Base-by-base conservation (phyloP, 495 filamentous ascomycete species). In the Penicillium bovifimosum region DNA sequence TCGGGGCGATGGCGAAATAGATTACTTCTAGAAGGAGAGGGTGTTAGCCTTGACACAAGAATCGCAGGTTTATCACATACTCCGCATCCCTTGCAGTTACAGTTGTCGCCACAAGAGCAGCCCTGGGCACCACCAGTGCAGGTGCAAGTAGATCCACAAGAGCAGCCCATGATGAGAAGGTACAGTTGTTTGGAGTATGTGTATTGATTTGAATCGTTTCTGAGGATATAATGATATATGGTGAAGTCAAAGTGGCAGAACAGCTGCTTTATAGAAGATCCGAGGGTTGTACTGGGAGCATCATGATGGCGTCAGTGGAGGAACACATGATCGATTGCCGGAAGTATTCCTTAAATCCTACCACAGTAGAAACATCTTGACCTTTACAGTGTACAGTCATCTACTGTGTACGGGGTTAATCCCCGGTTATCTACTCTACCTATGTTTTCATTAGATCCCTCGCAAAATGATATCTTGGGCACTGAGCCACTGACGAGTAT, bases 41-140 rank as follows among this genome's bases (percentile, higher is more conserved):
- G 14, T 4, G 50, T 47, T 13, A 35, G 48, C 13, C 7, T 45
- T 29, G 36, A 34, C 43, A 43, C 50, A 5, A 7, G 24, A 10
- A 35, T n/a, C 5, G 14, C 13, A 42, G 34, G 27, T 9, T 13
- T 28, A 38, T 53, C 42, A 70, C 72, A 63, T 74, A 76, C 73
- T 65, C 68, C 69, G 60, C 73, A 76, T 62, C 64, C 67, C 66
- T 74, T 70, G 67, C 73, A 76, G 60, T 55, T 41, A 56, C 73
- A 76, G 53, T 60, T 60, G 41, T 62, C 57, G 47, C 61, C 60
- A 44, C 73, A 76, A 49, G 67, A 65, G 54, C 73, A 76, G 53
- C 41, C 62, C 34, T 67, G 60, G 24, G 66, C 48, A 47, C 72
- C 73, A 46, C 73, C 72, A 18, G 54, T 55, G 52, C 73, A 76